Evolutionary conservation across 116 monocot genomes (phyloP).

Genomic region (Cymodocea nodosa): DNA sequence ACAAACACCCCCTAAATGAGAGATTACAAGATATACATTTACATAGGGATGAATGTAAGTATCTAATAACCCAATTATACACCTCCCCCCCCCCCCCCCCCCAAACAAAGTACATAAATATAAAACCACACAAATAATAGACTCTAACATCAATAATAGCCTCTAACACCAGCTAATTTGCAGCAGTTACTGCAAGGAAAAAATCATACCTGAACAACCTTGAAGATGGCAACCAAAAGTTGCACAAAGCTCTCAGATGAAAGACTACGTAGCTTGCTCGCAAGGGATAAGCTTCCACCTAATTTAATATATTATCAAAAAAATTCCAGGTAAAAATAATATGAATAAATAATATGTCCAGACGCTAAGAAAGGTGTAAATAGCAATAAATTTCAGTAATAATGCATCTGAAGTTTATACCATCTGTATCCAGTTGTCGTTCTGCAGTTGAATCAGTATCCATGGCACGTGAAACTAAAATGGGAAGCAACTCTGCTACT

Average conservation of each 20-base stretch:
- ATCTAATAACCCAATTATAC: too few species aligned
- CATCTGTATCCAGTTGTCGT: constrained; percentile 60
- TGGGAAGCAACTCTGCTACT: constrained; percentile 80
- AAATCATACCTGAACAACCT: constrained; percentile 65
- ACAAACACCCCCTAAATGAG: too few species aligned
- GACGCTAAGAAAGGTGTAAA: neutral
- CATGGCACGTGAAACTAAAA: constrained; percentile 46
- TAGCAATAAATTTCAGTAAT: neutral
- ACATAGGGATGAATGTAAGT: too few species aligned
- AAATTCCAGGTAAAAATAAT: neutral
- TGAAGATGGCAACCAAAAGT: constrained; percentile 84
- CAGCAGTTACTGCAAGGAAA: neutral
- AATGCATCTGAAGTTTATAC: constrained; percentile 21
- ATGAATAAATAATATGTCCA: neutral
- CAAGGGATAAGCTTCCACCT: constrained; percentile 80
- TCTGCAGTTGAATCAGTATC: constrained; percentile 62
- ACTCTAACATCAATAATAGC: too few species aligned
- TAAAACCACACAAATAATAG: too few species aligned
- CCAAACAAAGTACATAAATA: too few species aligned
- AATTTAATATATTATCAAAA: constrained; percentile 8
- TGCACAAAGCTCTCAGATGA: constrained; percentile 89
- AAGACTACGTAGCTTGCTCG: constrained; percentile 80
- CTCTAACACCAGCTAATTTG: too few species aligned
- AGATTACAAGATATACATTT: too few species aligned
- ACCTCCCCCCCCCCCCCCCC: too few species aligned